These are phyloP conservation scores for Royoungia palumana DNA, from an alignment of 768 basidiomycete species.

Conservation along the genomic window DNA sequence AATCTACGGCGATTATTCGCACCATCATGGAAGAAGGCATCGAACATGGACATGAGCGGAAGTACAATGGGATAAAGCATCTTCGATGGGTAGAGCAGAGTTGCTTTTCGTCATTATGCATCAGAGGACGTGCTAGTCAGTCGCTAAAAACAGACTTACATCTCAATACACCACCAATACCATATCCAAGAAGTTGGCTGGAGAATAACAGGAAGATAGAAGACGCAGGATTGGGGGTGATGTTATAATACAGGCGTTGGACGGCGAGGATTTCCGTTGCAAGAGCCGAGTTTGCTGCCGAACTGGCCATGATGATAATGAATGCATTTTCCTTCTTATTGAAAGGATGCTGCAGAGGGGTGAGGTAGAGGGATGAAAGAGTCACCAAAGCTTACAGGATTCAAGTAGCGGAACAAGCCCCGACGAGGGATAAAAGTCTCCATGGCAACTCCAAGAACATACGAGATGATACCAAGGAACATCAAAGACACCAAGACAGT, in stretches of 20 bases:
- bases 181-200: constrained; percentile 44
- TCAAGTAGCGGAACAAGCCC: constrained; percentile 48
- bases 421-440: constrained; percentile 44
- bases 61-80: constrained; percentile 40
- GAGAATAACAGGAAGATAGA: constrained; percentile 44
- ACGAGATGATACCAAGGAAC: constrained; percentile 52
- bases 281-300: constrained; percentile 51
- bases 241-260: constrained; percentile 51
- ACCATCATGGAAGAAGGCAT: constrained; percentile 42
- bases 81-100: constrained; percentile 42
- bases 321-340: constrained; percentile 61
- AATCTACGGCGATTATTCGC: constrained; percentile 39
- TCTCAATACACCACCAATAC: constrained; percentile 53
- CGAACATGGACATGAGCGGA: constrained; percentile 25
- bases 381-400: constrained; percentile 34
- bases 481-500: constrained; percentile 48
- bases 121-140: not conserved
- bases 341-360: constrained; percentile 45
- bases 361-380: not conserved
- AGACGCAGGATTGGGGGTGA: constrained; percentile 43
- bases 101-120: constrained; percentile 10
- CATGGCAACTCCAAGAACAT: constrained; percentile 46
- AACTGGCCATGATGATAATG: constrained; percentile 55
- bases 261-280: constrained; percentile 54
- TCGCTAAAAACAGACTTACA: constrained; percentile 25